Evolutionary conservation across 331 rosid species (phyloP), one percentile per base, ranked within the genome.

Genomic region (Phaseolus coccineus): DNA sequence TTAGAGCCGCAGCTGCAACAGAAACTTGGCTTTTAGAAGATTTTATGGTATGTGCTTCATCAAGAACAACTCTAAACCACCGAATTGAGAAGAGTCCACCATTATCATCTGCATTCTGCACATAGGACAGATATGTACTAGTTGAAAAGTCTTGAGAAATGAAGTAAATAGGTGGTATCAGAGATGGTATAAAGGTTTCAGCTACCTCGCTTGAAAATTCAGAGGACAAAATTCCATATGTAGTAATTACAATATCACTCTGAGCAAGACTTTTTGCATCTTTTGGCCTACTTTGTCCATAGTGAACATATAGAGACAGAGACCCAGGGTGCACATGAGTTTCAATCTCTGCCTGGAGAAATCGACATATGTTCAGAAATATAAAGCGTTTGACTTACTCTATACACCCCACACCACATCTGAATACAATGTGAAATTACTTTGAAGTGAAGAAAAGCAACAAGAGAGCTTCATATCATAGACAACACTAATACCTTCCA

Each of bases 51-150:
- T 95, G 99, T 42, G 97, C 97, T 91, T 95, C 99, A 50, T 92
- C 99, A 76, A 95, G 99, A 87, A 95, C 89, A 52, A 95, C 97
- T 84, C 99, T 91, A 78, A 90, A 92, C 99, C 97, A 95, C 77
- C 87, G 85, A 87, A 95, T 89, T 12, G 99, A 87, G 85, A 87
- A 93, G 65, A 95, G 91, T 44, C 97, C 96, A n/a, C 90, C 93
- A 80, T 76, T 86, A 28, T 87, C 93, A 78, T 90, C 94, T 57
- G 88, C 79, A 85, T 90, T 90, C 97, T 95, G 87, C 37, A 84
- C 58, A 69, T 14, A 73, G 22, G 77, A 77, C 56, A 71, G 65
- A 71, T 51, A 74, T 56, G 51, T 64, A 87, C 52, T 42, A 42
- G 27, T 64, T 72, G 16, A 79, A 69, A 53, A 63, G 61, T 57